Evolutionary conservation across 345 rosid genomes (phyloP), one percentile per base, ranked within the genome.

Genomic region (Nasturtium officinale): DNA sequence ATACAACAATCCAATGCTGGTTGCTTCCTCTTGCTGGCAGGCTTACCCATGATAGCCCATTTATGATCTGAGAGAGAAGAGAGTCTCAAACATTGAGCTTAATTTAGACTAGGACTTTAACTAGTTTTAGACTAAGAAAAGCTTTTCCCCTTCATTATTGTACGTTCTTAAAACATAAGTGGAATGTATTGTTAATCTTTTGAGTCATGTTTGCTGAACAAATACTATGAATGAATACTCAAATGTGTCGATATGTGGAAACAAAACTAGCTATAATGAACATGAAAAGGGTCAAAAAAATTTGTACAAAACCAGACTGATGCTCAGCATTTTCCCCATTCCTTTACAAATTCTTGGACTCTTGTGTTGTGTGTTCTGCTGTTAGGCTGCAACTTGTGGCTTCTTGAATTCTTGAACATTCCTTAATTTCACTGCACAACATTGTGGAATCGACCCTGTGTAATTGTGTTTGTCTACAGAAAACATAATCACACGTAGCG

Each of bases 11-110:
- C 73, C 68, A 0, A 61, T 62, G 58, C 32, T 76, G 6, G 62
- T 61, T n/a, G 17, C 58, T 53, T 69, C 79, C 7, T 68, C 74
- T 76, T 70, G 70, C 40, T 76, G 79, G 79, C 21, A 57, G 7
- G 38, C 64, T 61, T 76, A 69, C 58, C 65, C 16, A 7, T 76
- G 43, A 67, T 12, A 59, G 18, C 4, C 10, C n/a, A 15, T 38
- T 67, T 47, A 28, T 55, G 7, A 60, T 42, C 50, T 20, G 29
- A 59, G 54, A 47, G 61, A 59, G 13, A 46, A 32, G 8, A 50
- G 61, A 23, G 61, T n/a, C 42, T 64, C 9, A 46, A 17, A 13
- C 16, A 35, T 43, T 43, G 65, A 73, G 65, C 32, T 55, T 15
- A 43, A 5, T 5, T 65, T 26, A 66, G 60, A 48, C 40, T 56